Evolutionary conservation across 305 asterid genomes (phyloP).

Genomic region (Ilex paraguariensis): DNA sequence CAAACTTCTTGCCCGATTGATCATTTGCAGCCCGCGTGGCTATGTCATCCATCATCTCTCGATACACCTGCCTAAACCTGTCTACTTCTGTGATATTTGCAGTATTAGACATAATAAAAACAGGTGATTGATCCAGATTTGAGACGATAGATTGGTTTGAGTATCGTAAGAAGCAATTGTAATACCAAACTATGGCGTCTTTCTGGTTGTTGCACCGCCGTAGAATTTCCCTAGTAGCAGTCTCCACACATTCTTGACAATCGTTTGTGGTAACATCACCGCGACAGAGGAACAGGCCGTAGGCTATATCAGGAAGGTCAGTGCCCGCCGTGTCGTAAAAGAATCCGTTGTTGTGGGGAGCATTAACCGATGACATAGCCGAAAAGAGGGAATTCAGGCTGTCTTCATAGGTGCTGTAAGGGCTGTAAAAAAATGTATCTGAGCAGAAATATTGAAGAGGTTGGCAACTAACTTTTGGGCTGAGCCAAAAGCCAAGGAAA

Average conservation of each 20-base stretch:
- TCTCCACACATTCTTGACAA: no score
- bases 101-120: not conserved
- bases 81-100: not conserved
- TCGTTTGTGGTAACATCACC: constrained; percentile 12
- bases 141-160: constrained; percentile 19
- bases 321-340: not conserved
- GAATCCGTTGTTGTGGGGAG: not conserved
- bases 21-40: not conserved
- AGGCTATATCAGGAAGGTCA: not conserved
- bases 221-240: not conserved
- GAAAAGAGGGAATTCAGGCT: not conserved
- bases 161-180: constrained; percentile 28
- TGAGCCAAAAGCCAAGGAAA: no score
- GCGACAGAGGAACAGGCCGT: constrained; percentile 18
- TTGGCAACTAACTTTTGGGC: not conserved
- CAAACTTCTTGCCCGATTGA: not conserved
- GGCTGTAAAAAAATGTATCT: not conserved
- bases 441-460: not conserved
- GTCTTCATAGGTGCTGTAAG: not conserved
- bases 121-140: not conserved
- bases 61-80: not conserved
- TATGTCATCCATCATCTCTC: not conserved
- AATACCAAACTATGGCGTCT: constrained; percentile 15
- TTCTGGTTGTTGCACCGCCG: constrained; percentile 12
- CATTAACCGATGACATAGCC: not conserved